Evolutionary conservation across 2,329 filamentous ascomycete genomes (phyloP).

Genomic region (Aureobasidium sp.): DNA sequence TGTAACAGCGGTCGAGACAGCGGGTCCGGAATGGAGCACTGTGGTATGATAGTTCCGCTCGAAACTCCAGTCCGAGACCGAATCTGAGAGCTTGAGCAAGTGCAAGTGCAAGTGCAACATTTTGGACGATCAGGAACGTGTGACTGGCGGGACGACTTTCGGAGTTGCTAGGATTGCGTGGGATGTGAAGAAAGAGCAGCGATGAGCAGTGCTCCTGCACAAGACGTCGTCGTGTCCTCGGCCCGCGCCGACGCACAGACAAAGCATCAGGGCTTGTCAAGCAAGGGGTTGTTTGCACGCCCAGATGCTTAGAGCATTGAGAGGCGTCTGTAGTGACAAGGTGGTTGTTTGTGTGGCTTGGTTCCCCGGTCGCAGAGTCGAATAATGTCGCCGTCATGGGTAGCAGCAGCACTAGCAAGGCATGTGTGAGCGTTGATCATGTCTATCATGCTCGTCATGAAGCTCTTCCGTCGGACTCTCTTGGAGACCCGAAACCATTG

Average conservation of each 20-base stretch:
- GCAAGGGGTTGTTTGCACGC: not conserved
- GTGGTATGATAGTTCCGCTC: not conserved
- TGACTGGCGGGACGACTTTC: slow-evolving; percentile 6
- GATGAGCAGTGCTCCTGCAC: not conserved
- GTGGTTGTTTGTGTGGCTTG: not conserved
- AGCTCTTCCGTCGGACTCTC: slow-evolving; percentile 6
- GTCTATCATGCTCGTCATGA: slow-evolving; percentile 13
- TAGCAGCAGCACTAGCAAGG: slow-evolving; percentile 4
- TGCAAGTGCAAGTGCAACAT: not conserved
- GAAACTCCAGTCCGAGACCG: not conserved
- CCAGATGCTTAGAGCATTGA: not conserved
- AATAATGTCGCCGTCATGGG: slow-evolving; percentile 8
- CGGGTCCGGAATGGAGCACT: not conserved
- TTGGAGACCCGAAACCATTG: slow-evolving; percentile 13
- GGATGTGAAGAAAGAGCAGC: not conserved
- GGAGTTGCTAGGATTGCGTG: slow-evolving; percentile 4
- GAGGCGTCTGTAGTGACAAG: slow-evolving; percentile 2
- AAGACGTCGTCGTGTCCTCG: slow-evolving; percentile 3
- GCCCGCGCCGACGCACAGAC: slow-evolving; percentile 11
- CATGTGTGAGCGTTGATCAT: not conserved
- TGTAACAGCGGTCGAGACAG: not conserved
- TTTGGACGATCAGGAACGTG: slow-evolving; percentile 3
- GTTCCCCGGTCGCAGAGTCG: slow-evolving; percentile 3
- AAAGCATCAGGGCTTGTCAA: not conserved
- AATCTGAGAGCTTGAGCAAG: not conserved